Base-by-base conservation (phyloP, 805 yeast species). In the Lipomyces sp. region DNA sequence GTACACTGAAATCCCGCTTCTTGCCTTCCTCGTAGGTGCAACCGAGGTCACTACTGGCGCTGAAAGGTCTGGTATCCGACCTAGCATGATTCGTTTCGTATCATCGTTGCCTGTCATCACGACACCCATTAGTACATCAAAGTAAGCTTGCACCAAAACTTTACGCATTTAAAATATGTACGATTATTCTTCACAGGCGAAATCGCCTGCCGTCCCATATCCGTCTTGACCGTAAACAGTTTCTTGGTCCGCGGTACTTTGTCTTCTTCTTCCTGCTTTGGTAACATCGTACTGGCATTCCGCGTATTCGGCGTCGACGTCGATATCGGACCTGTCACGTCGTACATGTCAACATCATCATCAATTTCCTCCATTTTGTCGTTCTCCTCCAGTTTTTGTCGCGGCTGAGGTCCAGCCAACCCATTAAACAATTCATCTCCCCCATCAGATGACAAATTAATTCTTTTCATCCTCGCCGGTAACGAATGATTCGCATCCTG, bases 101-200 rank as follows among this genome's bases (percentile, higher is more conserved):
- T 18, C 18, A 2, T 15, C 48, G 18, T 13, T 42, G 15, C 48
- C 48, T 42, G n/a, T 7, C 15, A 7, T n/a, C n/a, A 7, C 15
- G 24, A 42, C 48, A 24, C 10, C 48, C 18, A 42, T 42, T 42
- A 42, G 48, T 42, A 42, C 18, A 42, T 15, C 39, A 42, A 24
- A 24, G 3, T 15, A 42, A 42, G 48, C 3, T 42, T 42, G 48
- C 18, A 42, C 48, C 18, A 24, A 24, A 24, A 42, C 48, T 42
- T 13, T 42, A 42, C n/a, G 29, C 48, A 51, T 51, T 24, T 29
- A 51, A 10, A 51, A 51, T 29, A 51, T 51, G 54, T 51, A 51
- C 54, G 54, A 51, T 51, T 51, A 51, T 29, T 10, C 34, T 32
- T 32, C 30, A 51, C 54, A 32, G 54, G 54, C 54, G 54, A 51